Percentiles rank a stretch among this genome's conserved stretches.
These are phyloP conservation scores for Coprinopsis strossmayeri DNA, from an alignment of 768 basidiomycete genomes.

Conservation along the genomic window DNA sequence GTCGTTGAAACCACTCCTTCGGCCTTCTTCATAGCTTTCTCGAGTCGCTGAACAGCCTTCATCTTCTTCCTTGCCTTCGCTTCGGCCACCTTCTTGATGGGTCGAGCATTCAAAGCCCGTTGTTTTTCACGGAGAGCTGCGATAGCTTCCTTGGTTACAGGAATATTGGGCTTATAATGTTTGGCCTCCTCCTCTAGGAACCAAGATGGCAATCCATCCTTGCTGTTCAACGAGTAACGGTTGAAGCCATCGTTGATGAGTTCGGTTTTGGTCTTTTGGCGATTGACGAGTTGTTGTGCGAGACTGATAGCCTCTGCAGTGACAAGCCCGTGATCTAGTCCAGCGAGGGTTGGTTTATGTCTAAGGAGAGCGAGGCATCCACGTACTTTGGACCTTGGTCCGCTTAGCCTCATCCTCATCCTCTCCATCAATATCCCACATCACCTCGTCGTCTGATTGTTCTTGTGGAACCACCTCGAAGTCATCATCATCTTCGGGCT, in stretches of 20 bases:
- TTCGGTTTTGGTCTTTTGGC: constrained; percentile 79
- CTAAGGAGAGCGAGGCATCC: background rate
- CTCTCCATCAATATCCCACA: constrained; percentile 81
- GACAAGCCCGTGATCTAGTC: constrained; percentile 68
- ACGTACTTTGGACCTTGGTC: constrained; percentile 29
- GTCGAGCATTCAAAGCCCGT: constrained; percentile 90
- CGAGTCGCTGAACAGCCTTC: constrained; percentile 75
- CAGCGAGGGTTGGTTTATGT: background rate
- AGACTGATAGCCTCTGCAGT: constrained; percentile 90
- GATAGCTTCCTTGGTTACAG: constrained; percentile 95
- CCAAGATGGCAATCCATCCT: constrained; percentile 91
- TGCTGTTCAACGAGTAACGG: constrained; percentile 85
- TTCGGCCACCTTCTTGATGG: constrained; percentile 98
- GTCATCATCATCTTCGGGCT: constrained; percentile 35
- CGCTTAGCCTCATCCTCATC: constrained; percentile 65
- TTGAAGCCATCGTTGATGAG: constrained; percentile 95
- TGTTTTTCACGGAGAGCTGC: constrained; percentile 80
- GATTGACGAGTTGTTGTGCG: constrained; percentile 88
- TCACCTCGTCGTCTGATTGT: constrained; percentile 50
- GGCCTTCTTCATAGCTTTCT: constrained; percentile 94
- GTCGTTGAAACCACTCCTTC: constrained; percentile 84
- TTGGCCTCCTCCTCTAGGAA: constrained; percentile 96
- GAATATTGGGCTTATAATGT: constrained; percentile 89
- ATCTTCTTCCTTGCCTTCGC: constrained; percentile 97
- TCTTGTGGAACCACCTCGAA: constrained; percentile 74